These are phyloP conservation scores for Solanum dulcamara DNA, from an alignment of 257 asterid species.

Conservation along the genomic window DNA sequence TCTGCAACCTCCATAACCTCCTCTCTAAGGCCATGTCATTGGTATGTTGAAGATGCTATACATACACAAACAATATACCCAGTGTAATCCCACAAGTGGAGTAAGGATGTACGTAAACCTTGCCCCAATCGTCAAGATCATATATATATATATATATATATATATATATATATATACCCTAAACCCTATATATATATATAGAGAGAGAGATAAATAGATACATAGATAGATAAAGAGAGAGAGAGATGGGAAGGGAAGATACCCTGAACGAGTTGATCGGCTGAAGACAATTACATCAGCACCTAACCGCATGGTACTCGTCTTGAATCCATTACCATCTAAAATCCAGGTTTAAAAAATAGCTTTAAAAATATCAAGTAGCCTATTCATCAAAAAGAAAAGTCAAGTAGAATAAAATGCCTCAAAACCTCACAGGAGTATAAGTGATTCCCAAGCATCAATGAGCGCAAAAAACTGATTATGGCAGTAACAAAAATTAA, in stretches of 20 bases:
- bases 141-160: too few relatives aligned
- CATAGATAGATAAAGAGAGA: neutral
- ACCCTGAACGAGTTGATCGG: slow-evolving; percentile 70
- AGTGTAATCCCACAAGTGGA: neutral
- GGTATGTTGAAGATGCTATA: neutral
- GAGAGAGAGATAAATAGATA: neutral
- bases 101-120: neutral
- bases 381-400: neutral
- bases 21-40: neutral
- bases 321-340: slow-evolving; percentile 98
- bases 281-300: slow-evolving; percentile 86
- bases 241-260: slow-evolving; percentile 1
- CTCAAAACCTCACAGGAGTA: neutral
- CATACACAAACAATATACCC: neutral
- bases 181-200: too few relatives aligned
- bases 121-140: neutral
- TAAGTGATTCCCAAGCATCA: neutral
- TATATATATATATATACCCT: too few relatives aligned
- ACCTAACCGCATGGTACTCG: slow-evolving; percentile 94
- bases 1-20: neutral
- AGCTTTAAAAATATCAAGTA: neutral
- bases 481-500: neutral
- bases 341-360: neutral
- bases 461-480: neutral
- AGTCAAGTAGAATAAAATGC: neutral